Evolutionary conservation across 352 stramenopile genomes (phyloP), one percentile per base, ranked within the genome.

Genomic region (Phytopythium sindhum): DNA sequence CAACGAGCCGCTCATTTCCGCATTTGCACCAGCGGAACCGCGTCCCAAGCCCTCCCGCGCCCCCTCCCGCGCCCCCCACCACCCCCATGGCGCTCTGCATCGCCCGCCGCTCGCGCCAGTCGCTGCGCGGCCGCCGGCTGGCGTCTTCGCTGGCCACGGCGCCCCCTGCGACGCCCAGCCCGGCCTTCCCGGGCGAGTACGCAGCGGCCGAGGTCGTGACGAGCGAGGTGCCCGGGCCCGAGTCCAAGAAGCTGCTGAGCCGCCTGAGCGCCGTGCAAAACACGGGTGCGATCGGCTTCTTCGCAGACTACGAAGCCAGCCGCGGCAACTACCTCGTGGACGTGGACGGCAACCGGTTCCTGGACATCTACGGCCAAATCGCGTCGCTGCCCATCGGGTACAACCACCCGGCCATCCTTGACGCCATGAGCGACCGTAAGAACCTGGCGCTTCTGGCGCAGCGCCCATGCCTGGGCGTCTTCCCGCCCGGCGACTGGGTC

Each of bases 311-410:
- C 59, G 74, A 70, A 12, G 72, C 73, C 50, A 93, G 84, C 60
- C 77, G 71, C 24, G 86, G 86, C 63, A 95, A 95, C 73, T 95
- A 95, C 70, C 73, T 95, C 47, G 86, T 93, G 23, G 86, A 95
- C 59, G 81, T 93, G 26, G 86, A 95, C 42, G 86, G 84, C 57
- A 95, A 95, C 66, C 82, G 81, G 42, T 92, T 89, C 60, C 71
- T 95, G 23, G 86, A 95, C 53, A 80, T 95, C 37, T 95, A 90
- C 66, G 85, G 80, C 39, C 86, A 95, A 63, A 95, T 95, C 67
- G 82, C 84, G 62, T 95, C 86, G 53, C 72, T 95, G 29, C 84
- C 84, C 4, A 75, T 95, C 26, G 86, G 86, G n/a, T 95, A 95
- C 77, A 95, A 95, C 72, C 86, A 95, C 67, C 86, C 86, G 26